phyloP scores from a whole-genome alignment of 1,139 yeast species.

The Pichia cactophila region DNA sequence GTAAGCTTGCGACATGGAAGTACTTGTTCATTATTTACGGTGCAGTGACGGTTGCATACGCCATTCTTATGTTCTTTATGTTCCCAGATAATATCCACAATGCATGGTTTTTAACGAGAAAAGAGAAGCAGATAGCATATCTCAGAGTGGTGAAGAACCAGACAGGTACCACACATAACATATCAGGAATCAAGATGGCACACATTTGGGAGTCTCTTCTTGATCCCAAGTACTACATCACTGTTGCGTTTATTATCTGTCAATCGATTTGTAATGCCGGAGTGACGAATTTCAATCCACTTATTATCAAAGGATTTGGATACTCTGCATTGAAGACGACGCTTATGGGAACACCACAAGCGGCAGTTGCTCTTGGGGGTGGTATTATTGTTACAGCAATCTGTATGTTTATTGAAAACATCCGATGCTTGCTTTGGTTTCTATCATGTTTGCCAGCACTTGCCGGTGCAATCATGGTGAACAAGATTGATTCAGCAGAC shows the following conservation, averaged over 20 bases:
- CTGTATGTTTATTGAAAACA: slow-evolving; percentile 3
- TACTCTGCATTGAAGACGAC: slow-evolving; percentile 4
- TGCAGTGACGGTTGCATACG: slow-evolving; percentile 43
- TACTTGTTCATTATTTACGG: slow-evolving; percentile 44
- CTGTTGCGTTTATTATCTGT: slow-evolving; percentile 1
- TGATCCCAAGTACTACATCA: slow-evolving; percentile 1
- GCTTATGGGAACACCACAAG: slow-evolving; percentile 2
- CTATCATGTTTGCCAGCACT: slow-evolving; percentile 1
- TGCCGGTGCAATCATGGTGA: slow-evolving; percentile 2
- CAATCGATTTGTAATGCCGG: slow-evolving; percentile 1
- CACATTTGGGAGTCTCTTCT: slow-evolving; percentile 1
- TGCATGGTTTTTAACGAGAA: slow-evolving; percentile 43
- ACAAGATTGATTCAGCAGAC: neutral
- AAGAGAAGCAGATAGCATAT: slow-evolving; percentile 34
- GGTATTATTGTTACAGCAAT: slow-evolving; percentile 1
- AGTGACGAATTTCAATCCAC: slow-evolving; percentile 1
- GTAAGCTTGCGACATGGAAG: slow-evolving; percentile 35
- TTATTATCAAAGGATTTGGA: slow-evolving; percentile 4
- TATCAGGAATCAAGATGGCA: neutral
- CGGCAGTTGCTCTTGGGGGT: slow-evolving; percentile 4
- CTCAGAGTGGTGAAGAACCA: slow-evolving; percentile 1
- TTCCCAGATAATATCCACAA: slow-evolving; percentile 48
- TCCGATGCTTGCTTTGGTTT: slow-evolving; percentile 2
- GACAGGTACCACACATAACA: neutral
- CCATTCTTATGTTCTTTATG: slow-evolving; percentile 36